Base-by-base conservation (phyloP, 805 yeast species). In the Lachancea waltii region DNA sequence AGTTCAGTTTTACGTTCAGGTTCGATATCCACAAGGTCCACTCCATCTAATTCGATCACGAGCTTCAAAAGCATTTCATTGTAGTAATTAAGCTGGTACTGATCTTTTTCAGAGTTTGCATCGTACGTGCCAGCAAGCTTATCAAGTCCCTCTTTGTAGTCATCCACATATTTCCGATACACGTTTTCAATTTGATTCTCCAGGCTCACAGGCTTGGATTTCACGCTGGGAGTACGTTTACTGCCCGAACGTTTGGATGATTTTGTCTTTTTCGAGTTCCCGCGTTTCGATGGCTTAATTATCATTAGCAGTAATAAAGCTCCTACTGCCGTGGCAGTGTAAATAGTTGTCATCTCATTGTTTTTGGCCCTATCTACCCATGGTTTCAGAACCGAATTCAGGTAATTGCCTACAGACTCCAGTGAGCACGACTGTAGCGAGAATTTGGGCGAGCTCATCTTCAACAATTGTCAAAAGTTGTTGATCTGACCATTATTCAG, bases 51-150 rank as follows among this genome's bases (percentile, higher is more conserved):
- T 44, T 70, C 74, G 68, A 83, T 69, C 47, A 82, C 58, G 45
- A 79, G 68, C 53, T 81, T 81, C 56, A 83, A 64, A 30, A 83
- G 60, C 69, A 72, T 72, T 56, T 83, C 94, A 49, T 78, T 81
- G 55, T 67, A 77, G 54, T 68, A 82, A 36, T 72, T 70, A 48
- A 67, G 70, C 51, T 73, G 71, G 55, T 75, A 80, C 7, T 44
- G 46, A 13, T 50, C 41, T 29, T 58, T 50, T 25, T 58, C 63
- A 18, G 53, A 46, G 13, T 28, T 21, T 4, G 48, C 31, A 23
- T 56, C 49, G 36, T 44, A 60, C 2, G 38, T 41, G 18, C 44
- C 49, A 7, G 50, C 21, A 8, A 57, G 40, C 20, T 42, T 34
- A 10, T 40, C 35, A 15, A 59, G 48, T 9, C 55, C 54, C 2